Conservation (phyloP, 345 rosid species). For the Clarkia xantiana region DNA sequence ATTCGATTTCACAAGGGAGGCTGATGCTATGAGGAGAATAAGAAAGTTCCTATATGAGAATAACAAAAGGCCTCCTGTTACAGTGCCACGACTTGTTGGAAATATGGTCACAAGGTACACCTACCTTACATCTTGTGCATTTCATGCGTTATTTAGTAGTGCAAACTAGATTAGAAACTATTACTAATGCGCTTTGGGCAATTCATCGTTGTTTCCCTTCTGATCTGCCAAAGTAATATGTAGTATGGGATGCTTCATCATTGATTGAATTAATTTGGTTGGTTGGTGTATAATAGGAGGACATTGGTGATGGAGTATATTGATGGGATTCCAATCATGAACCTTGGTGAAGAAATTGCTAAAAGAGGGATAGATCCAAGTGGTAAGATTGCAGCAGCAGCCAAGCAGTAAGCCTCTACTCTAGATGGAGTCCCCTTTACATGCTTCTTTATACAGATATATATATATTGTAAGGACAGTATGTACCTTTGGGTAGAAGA, state of each 20-base stretch:
- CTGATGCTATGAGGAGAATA: constrained; percentile 71
- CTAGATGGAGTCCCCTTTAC: constrained; percentile 14
- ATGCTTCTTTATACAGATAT: constrained; percentile 3
- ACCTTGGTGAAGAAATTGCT: constrained; percentile 77
- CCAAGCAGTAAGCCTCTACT: constrained; percentile 77
- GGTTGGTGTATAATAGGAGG: constrained; percentile 35
- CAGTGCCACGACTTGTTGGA: constrained; percentile 49
- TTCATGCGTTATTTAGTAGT: background rate
- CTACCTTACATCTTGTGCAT: background rate
- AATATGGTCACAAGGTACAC: constrained; percentile 67
- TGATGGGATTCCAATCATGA: constrained; percentile 78
- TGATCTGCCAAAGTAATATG: too few relatives aligned
- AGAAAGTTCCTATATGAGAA: constrained; percentile 49
- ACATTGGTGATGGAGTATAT: constrained; percentile 85
- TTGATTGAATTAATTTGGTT: background rate
- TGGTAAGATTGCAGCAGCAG: constrained; percentile 72
- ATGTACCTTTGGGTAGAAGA: background rate
- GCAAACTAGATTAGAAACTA: background rate
- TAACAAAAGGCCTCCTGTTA: constrained; percentile 70
- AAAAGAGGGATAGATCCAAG: constrained; percentile 82
- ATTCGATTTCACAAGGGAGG: constrained; percentile 84
- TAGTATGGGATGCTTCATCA: background rate
- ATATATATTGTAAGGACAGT: background rate
- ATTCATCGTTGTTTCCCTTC: too few relatives aligned
- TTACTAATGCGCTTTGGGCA: too few relatives aligned